Percentiles rank a stretch among this genome's conserved stretches.
Conservation (phyloP, 2,329 filamentous ascomycete species). For the Aspergillus brunneoviolaceus region DNA sequence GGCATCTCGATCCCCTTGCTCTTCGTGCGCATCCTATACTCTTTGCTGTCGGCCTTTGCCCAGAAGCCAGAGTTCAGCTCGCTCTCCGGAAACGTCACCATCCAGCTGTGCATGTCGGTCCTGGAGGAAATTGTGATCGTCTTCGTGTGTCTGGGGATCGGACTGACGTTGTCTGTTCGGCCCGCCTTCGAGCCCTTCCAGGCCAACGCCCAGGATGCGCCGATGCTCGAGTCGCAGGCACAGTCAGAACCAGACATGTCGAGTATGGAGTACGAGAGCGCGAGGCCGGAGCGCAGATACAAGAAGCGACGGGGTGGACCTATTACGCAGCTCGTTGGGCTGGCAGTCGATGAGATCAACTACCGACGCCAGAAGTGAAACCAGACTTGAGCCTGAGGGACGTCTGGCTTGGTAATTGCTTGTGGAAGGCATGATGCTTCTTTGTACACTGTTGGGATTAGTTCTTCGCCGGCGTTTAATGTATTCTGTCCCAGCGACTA, state of each 20-base stretch:
- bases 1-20: slow-evolving; percentile 50
- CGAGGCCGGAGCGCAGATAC: neutral
- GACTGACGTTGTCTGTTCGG: slow-evolving; percentile 22
- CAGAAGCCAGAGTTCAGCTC: slow-evolving; percentile 45
- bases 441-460: neutral
- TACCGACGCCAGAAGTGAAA: neutral
- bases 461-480: no score
- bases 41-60: slow-evolving; percentile 45
- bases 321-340: neutral
- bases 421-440: neutral
- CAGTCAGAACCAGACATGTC: neutral
- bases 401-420: neutral
- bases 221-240: neutral
- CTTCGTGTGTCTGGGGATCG: slow-evolving; percentile 38
- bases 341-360: neutral
- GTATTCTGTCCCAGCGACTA: no score
- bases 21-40: slow-evolving; percentile 52
- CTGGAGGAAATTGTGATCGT: slow-evolving; percentile 54
- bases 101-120: slow-evolving; percentile 50
- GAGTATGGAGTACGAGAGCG: neutral
- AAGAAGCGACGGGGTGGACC: slow-evolving; percentile 13
- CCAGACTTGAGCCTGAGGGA: neutral
- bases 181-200: neutral
- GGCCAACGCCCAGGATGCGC: neutral
- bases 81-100: slow-evolving; percentile 39